Evolutionary conservation across 768 basidiomycete species (phyloP).

Genomic region (Boletus pseudopeckii): DNA sequence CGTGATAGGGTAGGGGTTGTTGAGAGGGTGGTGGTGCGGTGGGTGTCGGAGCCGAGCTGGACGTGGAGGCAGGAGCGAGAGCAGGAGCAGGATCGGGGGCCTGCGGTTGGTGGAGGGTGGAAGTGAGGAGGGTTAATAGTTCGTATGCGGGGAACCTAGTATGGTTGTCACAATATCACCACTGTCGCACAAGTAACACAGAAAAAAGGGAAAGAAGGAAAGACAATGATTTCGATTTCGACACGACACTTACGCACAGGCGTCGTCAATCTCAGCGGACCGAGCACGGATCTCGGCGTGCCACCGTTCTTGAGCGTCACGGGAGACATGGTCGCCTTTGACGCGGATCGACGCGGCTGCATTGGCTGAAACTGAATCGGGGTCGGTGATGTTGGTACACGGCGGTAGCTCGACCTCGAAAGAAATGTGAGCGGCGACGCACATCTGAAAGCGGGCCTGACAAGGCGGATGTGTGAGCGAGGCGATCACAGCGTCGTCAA

Average conservation of each 20-base stretch:
- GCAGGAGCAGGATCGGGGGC: background rate
- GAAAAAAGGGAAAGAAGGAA: too few species aligned
- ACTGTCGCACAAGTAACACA: background rate
- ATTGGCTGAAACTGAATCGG: background rate
- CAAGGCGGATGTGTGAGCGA: conserved; percentile 10
- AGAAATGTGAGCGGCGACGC: conserved; percentile 27
- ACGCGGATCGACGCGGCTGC: conserved; percentile 31
- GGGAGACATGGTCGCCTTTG: conserved; percentile 45
- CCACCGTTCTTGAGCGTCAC: conserved; percentile 51
- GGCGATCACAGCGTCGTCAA: background rate
- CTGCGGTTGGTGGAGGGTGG: conserved; percentile 48
- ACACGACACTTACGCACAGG: conserved; percentile 24
- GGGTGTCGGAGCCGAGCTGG: background rate
- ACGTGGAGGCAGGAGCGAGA: background rate
- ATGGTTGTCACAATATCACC: background rate
- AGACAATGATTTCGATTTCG: background rate
- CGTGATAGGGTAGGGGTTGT: conserved; percentile 40
- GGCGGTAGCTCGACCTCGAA: conserved; percentile 36
- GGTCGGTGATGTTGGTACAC: conserved; percentile 4
- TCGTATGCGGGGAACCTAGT: conserved; percentile 60
- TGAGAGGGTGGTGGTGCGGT: background rate
- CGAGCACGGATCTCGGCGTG: conserved; percentile 36
- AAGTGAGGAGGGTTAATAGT: conserved; percentile 52
- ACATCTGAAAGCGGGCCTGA: conserved; percentile 37
- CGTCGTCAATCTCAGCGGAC: conserved; percentile 28